Conservation (phyloP, 306 rosid species). For the Prinsepia uniflora region DNA sequence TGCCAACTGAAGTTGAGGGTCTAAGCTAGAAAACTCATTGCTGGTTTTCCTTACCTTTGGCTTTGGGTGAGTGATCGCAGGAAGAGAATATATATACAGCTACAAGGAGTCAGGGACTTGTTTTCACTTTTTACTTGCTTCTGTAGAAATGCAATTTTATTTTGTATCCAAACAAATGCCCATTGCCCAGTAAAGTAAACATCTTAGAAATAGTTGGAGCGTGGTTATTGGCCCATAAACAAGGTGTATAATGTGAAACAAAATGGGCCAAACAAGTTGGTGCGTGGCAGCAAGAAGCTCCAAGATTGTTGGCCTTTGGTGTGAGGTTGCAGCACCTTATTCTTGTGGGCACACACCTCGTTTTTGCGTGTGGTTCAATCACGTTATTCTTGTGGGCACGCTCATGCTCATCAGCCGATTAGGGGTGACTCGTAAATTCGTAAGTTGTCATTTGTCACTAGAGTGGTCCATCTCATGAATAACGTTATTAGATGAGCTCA, state of each 20-base stretch:
- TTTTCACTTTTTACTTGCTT: neutral
- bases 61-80: slow-evolving; percentile 3
- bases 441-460: too few relatives aligned
- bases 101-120: neutral
- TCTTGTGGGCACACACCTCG: too few relatives aligned
- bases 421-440: too few relatives aligned
- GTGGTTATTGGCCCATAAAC: too few relatives aligned
- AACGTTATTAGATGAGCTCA: too few relatives aligned
- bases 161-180: neutral
- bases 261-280: neutral
- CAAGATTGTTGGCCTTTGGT: neutral
- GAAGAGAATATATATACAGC: slow-evolving; percentile 5
- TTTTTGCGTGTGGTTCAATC: too few relatives aligned
- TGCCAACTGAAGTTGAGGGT: slow-evolving; percentile 57
- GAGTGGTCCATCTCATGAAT: too few relatives aligned
- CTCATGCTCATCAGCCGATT: too few relatives aligned
- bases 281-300: neutral
- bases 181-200: neutral
- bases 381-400: too few relatives aligned
- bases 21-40: slow-evolving; percentile 33
- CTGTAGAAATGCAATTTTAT: neutral
- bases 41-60: neutral
- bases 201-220: neutral
- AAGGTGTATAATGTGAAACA: too few relatives aligned
- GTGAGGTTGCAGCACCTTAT: too few relatives aligned